A percentile compares a stretch with the other conserved stretches of the same genome.
Evolutionary conservation across 345 rosid species (phyloP).

Genomic region (Hypericum perforatum): DNA sequence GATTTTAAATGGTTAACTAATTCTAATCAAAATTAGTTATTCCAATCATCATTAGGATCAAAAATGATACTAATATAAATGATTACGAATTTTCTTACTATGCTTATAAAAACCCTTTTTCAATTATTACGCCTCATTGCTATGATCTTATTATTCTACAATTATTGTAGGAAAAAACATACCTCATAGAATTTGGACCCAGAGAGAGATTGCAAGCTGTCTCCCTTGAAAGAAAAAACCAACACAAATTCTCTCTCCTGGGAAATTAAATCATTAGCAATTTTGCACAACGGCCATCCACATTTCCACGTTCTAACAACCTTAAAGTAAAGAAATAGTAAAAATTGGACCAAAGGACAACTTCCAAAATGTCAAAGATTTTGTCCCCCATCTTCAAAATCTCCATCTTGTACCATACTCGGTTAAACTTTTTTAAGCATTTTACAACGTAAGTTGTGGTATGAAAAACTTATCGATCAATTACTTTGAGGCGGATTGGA

Average conservation of each 20-base stretch:
- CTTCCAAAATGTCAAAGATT: conserved; percentile 28
- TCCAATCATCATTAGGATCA: no score
- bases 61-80: no score
- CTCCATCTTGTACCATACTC: conserved; percentile 8
- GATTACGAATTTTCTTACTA: no score
- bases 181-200: conserved; percentile 27
- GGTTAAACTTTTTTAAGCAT: conserved; percentile 10
- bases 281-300: conserved; percentile 4
- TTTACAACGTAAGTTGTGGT: no score
- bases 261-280: conserved; percentile 17
- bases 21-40: no score
- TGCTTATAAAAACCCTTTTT: no score
- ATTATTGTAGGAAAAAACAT: conserved; percentile 54
- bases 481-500: no score
- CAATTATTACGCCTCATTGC: neutral
- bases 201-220: conserved; percentile 55
- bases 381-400: conserved; percentile 40
- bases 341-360: conserved; percentile 12
- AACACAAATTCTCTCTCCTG: neutral
- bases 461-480: no score
- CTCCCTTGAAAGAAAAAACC: conserved; percentile 31
- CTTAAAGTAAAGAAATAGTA: conserved; percentile 15
- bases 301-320: conserved; percentile 16
- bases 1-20: no score
- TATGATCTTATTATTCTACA: conserved; percentile 42